Conservation (phyloP, 768 basidiomycete genomes). For the Rhodosporidiobolus sp. region DNA sequence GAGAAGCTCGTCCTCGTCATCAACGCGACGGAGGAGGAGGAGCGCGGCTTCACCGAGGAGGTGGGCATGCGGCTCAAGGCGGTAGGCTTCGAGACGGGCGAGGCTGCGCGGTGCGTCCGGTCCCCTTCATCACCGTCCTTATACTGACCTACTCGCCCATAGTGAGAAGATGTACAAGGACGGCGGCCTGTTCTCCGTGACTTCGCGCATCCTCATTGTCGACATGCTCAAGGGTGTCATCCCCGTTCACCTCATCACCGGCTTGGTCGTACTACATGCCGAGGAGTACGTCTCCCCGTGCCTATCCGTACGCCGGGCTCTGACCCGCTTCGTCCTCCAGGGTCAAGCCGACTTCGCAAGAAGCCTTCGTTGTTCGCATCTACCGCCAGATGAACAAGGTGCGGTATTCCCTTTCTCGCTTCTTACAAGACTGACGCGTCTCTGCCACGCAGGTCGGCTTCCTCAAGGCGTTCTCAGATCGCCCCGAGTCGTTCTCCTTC, state of each 20-base stretch:
- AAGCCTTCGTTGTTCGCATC: slow-evolving; percentile 88
- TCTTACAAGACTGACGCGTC: background rate
- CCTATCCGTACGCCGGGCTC: background rate
- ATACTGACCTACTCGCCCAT: slow-evolving; percentile 26
- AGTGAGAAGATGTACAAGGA: slow-evolving; percentile 81
- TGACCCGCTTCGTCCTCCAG: slow-evolving; percentile 51
- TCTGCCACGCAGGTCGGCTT: slow-evolving; percentile 63
- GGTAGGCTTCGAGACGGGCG: slow-evolving; percentile 74
- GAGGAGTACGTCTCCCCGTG: slow-evolving; percentile 62
- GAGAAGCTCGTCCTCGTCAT: slow-evolving; percentile 79
- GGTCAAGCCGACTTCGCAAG: slow-evolving; percentile 75
- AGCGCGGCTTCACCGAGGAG: slow-evolving; percentile 85
- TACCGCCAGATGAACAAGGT: slow-evolving; percentile 81
- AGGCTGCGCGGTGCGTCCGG: slow-evolving; percentile 55
- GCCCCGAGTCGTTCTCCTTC: slow-evolving; percentile 89
- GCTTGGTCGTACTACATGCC: slow-evolving; percentile 83
- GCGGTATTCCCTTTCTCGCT: slow-evolving; percentile 8
- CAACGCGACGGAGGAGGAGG: slow-evolving; percentile 75
- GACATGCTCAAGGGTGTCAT: slow-evolving; percentile 87
- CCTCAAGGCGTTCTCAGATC: slow-evolving; percentile 93
- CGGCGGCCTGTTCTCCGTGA: slow-evolving; percentile 86
- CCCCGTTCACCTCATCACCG: slow-evolving; percentile 79
- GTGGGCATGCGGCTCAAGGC: slow-evolving; percentile 79
- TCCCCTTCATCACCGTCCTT: background rate
- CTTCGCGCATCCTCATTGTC: slow-evolving; percentile 88